Evolutionary conservation across 163 green algal species (phyloP).

Genomic region (Scenedesmus sp.): DNA sequence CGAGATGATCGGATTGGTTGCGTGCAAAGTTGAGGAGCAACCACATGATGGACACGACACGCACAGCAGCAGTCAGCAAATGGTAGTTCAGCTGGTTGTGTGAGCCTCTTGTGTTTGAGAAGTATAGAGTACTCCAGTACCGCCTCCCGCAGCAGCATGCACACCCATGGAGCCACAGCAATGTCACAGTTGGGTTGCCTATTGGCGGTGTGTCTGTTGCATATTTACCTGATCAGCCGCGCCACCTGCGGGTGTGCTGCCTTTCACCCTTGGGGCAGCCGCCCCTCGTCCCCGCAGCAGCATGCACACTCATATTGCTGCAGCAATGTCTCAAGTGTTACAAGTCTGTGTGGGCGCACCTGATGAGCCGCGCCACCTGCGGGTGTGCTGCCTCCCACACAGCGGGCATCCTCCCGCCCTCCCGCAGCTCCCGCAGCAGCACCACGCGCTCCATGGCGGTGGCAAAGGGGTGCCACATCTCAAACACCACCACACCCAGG

Average conservation of each 20-base stretch:
- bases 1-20: no score
- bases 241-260: slow-evolving; percentile 67
- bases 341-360: slow-evolving; percentile 39
- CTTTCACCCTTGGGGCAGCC: slow-evolving; percentile 77
- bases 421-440: slow-evolving; percentile 82
- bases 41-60: background rate
- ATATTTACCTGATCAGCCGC: slow-evolving; percentile 61
- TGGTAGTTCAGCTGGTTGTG: background rate
- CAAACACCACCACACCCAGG: slow-evolving; percentile 91
- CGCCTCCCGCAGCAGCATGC: no score
- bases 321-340: no score
- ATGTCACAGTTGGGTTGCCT: no score
- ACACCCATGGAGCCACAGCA: no score
- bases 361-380: slow-evolving; percentile 64
- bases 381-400: slow-evolving; percentile 76
- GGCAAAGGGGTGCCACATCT: slow-evolving; percentile 93
- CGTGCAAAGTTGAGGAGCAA: background rate
- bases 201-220: no score
- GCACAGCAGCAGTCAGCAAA: background rate
- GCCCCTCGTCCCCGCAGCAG: slow-evolving; percentile 70
- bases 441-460: slow-evolving; percentile 91
- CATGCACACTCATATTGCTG: slow-evolving; percentile 51
- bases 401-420: slow-evolving; percentile 72
- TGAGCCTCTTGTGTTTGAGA: background rate
- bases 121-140: no score